phyloP scores from a whole-genome alignment of 2,329 filamentous ascomycete species.

The Diatrype stigma region DNA sequence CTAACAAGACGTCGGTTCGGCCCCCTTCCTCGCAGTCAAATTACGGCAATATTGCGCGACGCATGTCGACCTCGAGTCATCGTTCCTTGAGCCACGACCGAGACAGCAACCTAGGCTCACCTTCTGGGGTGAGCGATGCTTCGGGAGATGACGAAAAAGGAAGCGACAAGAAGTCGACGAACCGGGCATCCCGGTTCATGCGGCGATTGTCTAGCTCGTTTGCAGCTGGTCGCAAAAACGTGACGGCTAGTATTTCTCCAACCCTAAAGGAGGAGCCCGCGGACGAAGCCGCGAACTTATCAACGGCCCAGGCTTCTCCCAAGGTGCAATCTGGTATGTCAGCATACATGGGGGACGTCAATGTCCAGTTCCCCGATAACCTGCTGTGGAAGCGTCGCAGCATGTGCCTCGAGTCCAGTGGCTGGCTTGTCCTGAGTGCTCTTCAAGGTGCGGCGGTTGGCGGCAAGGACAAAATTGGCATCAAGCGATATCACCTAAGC shows the following conservation, averaged over 20 bases:
- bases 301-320: conserved; percentile 17
- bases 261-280: conserved; percentile 48
- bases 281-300: conserved; percentile 25
- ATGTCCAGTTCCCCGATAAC: conserved; percentile 95
- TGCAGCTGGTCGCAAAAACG: conserved; percentile 41
- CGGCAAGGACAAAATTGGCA: conserved; percentile 48
- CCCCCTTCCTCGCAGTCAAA: conserved; percentile 44
- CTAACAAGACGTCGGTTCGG: conserved; percentile 41
- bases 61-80: conserved; percentile 61
- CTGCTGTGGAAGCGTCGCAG: conserved; percentile 93
- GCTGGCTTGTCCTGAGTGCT: conserved; percentile 75
- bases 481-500: conserved; percentile 79
- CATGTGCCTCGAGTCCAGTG: conserved; percentile 78
- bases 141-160: conserved; percentile 43
- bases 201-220: conserved; percentile 54
- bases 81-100: conserved; percentile 48
- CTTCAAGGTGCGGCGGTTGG: conserved; percentile 54
- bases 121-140: conserved; percentile 39
- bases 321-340: conserved; percentile 41
- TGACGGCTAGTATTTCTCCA: conserved; percentile 43
- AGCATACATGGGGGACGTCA: conserved; percentile 80
- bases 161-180: conserved; percentile 40
- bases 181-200: conserved; percentile 55
- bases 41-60: conserved; percentile 48
- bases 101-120: conserved; percentile 32